These are phyloP conservation scores for Rhizodiscina lignyota DNA, from an alignment of 495 filamentous ascomycete genomes.

Conservation along the genomic window DNA sequence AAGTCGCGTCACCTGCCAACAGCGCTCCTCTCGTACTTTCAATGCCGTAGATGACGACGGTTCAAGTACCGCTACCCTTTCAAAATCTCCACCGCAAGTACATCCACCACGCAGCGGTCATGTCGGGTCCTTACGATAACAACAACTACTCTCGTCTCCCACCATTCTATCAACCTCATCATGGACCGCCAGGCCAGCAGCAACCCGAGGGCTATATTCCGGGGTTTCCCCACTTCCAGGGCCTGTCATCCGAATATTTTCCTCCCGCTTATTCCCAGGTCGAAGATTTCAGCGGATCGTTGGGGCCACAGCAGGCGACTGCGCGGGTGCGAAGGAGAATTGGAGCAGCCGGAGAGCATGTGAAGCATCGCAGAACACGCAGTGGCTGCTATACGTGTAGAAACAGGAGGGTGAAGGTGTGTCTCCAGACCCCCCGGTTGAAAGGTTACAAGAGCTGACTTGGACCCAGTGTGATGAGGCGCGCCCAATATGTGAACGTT, in stretches of 20 bases:
- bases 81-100: too few relatives aligned
- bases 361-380: conserved; percentile 85
- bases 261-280: conserved; percentile 8
- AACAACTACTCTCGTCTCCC: background rate
- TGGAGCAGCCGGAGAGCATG: conserved; percentile 44
- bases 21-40: too few relatives aligned
- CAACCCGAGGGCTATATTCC: background rate
- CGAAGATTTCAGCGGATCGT: conserved; percentile 8
- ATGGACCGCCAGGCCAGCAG: background rate
- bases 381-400: conserved; percentile 94
- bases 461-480: conserved; percentile 62
- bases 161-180: background rate
- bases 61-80: too few relatives aligned
- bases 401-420: conserved; percentile 75
- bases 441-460: background rate
- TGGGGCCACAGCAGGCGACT: conserved; percentile 4
- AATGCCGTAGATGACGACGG: too few relatives aligned
- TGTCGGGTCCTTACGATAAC: too few relatives aligned
- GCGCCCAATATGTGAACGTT: conserved; percentile 76
- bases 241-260: background rate
- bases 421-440: conserved; percentile 1
- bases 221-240: conserved; percentile 1
- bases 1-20: too few relatives aligned
- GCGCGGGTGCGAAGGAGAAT: conserved; percentile 12
- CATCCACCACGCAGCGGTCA: too few relatives aligned